These are phyloP conservation scores for Nidularia pulvinata DNA, from an alignment of 768 basidiomycete species.

Conservation along the genomic window DNA sequence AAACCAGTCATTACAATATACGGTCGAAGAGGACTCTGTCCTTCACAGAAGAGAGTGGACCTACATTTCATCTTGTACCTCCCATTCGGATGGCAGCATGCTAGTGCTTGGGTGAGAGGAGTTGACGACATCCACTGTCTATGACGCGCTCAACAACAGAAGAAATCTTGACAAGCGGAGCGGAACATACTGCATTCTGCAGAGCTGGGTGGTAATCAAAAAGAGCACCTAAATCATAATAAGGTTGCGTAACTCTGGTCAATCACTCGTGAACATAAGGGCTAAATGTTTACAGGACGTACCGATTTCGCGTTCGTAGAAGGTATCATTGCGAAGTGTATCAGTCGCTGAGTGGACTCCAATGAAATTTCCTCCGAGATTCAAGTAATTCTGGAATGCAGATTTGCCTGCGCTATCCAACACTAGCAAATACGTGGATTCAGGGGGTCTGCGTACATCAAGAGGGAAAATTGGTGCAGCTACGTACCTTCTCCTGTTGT, in stretches of 20 bases:
- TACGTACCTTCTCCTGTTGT: constrained; percentile 67
- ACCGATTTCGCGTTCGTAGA: constrained; percentile 62
- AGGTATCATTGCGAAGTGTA: constrained; percentile 53
- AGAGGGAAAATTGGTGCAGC: background rate
- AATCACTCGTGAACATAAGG: background rate
- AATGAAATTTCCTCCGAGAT: constrained; percentile 70
- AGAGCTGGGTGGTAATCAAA: constrained; percentile 74
- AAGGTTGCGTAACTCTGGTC: background rate
- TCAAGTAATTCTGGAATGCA: constrained; percentile 65
- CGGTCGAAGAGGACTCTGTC: background rate
- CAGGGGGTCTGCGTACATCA: background rate
- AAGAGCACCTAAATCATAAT: constrained; percentile 42
- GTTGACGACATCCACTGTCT: constrained; percentile 63
- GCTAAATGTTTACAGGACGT: background rate
- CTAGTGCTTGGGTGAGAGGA: constrained; percentile 61
- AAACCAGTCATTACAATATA: background rate
- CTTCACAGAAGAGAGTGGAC: constrained; percentile 4
- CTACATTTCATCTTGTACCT: constrained; percentile 61
- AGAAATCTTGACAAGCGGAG: background rate
- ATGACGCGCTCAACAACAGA: background rate
- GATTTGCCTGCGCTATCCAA: constrained; percentile 57
- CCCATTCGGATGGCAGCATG: constrained; percentile 52
- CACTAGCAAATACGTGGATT: constrained; percentile 30
- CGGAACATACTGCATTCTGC: constrained; percentile 56
- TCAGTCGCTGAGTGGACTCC: constrained; percentile 70